Evolutionary conservation across 345 rosid genomes (phyloP), one percentile per base, ranked within the genome.

Genomic region (Litchi chinensis): DNA sequence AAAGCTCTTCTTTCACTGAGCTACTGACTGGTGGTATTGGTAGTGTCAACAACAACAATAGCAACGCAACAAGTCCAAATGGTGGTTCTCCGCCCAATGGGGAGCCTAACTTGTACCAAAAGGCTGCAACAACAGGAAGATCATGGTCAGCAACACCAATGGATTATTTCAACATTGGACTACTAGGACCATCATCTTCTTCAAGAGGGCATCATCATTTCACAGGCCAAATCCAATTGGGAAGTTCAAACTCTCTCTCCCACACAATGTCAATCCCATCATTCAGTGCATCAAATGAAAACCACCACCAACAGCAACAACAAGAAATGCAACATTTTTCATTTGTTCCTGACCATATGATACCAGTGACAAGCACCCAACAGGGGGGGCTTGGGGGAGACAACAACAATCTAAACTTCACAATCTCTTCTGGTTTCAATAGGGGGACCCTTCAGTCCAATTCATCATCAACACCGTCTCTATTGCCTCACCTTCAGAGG

Each of bases 371-470:
- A 66, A 79, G 93, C 75, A 80, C 90, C 46, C 83, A 81, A 66
- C 79, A 79, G 62, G 84, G 80, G 71, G 84, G 80, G 71, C 70
- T 75, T 77, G 84, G 85, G 59, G 86, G 73, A 84, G 82, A 76
- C 76, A 91, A 88, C 59, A 91, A 91, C 71, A 92, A 89, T 76
- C 93, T 93, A 5, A 92, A 92, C 85, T 96, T 94, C 89, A 91
- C 93, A 5, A 91, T 94, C 79, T 89, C 98, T 44, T 82, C 98
- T 87, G 98, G 94, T 86, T 88, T 88, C 91, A 91, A 93, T 72
- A 94, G 99, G 99, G 98, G 99, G 98, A 93, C 99, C 99, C 99
- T 96, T 96, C 99, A 96, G 99, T 96, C 99, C 99, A 96, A 96
- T 96, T 91, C 97, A 65, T 78, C 88, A 65, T 78, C 88, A 60